A percentile compares a stretch with the other conserved stretches of the same genome.
These are phyloP conservation scores for Trichoderma sp. DNA, from an alignment of 2,329 filamentous ascomycete genomes.

Conservation along the genomic window DNA sequence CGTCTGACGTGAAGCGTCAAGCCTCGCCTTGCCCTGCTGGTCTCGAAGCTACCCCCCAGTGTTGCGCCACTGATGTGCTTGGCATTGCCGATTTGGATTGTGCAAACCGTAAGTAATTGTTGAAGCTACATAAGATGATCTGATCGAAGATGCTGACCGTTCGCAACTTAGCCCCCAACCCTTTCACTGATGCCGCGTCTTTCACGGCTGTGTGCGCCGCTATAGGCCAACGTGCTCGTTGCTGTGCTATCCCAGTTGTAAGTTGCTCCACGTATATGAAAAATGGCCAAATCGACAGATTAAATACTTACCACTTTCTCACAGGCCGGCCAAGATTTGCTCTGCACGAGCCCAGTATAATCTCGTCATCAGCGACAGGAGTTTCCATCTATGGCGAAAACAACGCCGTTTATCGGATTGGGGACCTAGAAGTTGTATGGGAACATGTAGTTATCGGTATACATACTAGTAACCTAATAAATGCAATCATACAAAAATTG, in stretches of 20 bases:
- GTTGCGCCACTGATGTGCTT: slow-evolving; percentile 50
- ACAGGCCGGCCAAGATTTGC: slow-evolving; percentile 11
- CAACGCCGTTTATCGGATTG: background rate
- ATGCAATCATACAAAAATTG: background rate
- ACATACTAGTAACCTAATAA: background rate
- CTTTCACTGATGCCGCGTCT: background rate
- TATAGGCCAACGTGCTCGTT: slow-evolving; percentile 4
- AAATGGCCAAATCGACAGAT: background rate
- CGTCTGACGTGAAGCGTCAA: background rate
- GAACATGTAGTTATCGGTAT: background rate
- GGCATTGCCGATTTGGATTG: slow-evolving; percentile 49
- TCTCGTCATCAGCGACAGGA: background rate
- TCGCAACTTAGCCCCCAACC: background rate
- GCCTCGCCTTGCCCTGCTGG: slow-evolving; percentile 22
- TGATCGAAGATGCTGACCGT: background rate
- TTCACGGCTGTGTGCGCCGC: slow-evolving; percentile 2
- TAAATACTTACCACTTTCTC: background rate
- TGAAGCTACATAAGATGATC: background rate
- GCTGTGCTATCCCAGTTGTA: slow-evolving; percentile 17
- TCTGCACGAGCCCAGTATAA: slow-evolving; percentile 11
- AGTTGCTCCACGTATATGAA: background rate
- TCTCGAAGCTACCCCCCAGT: slow-evolving; percentile 36
- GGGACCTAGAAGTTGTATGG: background rate
- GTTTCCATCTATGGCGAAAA: background rate
- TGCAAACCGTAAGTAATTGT: slow-evolving; percentile 20